Evolutionary conservation across 352 stramenopile genomes (phyloP).

Genomic region (Thalassiosira hispida): DNA sequence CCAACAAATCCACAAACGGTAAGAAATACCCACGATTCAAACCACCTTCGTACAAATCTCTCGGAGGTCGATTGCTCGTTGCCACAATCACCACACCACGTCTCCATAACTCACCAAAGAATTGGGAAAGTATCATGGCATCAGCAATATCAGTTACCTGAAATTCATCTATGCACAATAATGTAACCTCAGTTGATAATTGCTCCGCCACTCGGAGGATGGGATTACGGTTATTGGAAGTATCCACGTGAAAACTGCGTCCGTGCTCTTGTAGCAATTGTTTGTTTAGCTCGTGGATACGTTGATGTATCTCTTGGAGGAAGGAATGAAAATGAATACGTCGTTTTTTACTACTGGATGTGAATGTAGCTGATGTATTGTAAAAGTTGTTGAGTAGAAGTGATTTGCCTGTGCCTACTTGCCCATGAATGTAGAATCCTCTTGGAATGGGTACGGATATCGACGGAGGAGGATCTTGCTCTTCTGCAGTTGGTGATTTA

Average conservation of each 20-base stretch:
- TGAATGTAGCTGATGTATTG: slow-evolving; percentile 36
- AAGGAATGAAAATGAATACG: slow-evolving; percentile 98
- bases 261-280: slow-evolving; percentile 86
- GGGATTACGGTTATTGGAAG: slow-evolving; percentile 64
- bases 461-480: background rate
- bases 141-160: slow-evolving; percentile 97
- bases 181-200: slow-evolving; percentile 88
- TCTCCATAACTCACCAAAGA: slow-evolving; percentile 92
- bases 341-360: slow-evolving; percentile 84
- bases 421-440: slow-evolving; percentile 94
- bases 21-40: slow-evolving; percentile 96
- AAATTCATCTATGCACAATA: slow-evolving; percentile 98
- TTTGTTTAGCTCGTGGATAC: slow-evolving; percentile 91
- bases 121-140: slow-evolving; percentile 94
- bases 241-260: slow-evolving; percentile 89
- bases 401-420: slow-evolving; percentile 95
- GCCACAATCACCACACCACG: slow-evolving; percentile 92
- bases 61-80: slow-evolving; percentile 93
- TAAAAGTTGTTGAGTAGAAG: slow-evolving; percentile 97
- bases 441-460: slow-evolving; percentile 80
- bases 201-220: slow-evolving; percentile 86
- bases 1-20: slow-evolving; percentile 94
- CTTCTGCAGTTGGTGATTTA: background rate
- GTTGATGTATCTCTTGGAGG: slow-evolving; percentile 94
- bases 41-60: slow-evolving; percentile 93